These are phyloP conservation scores for Eremothecium gossypii DNA, from an alignment of 1,139 yeast species.

Conservation along the genomic window DNA sequence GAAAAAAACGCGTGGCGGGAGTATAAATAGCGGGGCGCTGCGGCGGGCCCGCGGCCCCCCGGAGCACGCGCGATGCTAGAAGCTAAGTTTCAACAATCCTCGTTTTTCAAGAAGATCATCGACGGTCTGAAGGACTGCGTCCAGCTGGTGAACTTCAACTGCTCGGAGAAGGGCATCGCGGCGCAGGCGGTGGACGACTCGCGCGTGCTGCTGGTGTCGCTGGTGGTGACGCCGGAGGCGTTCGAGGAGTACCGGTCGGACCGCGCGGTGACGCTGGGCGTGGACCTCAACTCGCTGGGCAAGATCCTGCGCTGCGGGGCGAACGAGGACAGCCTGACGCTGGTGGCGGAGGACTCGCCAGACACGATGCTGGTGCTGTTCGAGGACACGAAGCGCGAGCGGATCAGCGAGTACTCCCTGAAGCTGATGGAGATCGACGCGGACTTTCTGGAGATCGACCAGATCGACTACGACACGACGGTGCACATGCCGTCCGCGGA, in stretches of 20 bases:
- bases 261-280: constrained; percentile 84
- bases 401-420: constrained; percentile 85
- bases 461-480: constrained; percentile 81
- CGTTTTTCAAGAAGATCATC: constrained; percentile 80
- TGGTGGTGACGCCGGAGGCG: constrained; percentile 83
- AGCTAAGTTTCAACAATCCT: constrained; percentile 93
- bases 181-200: constrained; percentile 98
- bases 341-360: constrained; percentile 88
- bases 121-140: constrained; percentile 93
- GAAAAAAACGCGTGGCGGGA: no score
- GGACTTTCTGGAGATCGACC: constrained; percentile 89
- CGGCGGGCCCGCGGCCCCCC: neutral
- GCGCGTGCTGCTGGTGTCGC: constrained; percentile 83
- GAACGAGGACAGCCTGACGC: constrained; percentile 77
- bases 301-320: constrained; percentile 89
- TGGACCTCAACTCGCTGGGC: constrained; percentile 76
- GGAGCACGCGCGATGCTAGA: constrained; percentile 57
- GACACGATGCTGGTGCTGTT: constrained; percentile 73
- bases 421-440: constrained; percentile 96
- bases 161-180: constrained; percentile 88
- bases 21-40: no score
- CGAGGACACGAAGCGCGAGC: constrained; percentile 84
- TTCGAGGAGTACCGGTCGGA: constrained; percentile 93
- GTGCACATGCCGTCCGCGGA: constrained; percentile 82
- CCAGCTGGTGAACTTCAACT: constrained; percentile 89